Evolutionary conservation across 1,139 yeast species (phyloP).

Genomic region (Hansenula sp.): DNA sequence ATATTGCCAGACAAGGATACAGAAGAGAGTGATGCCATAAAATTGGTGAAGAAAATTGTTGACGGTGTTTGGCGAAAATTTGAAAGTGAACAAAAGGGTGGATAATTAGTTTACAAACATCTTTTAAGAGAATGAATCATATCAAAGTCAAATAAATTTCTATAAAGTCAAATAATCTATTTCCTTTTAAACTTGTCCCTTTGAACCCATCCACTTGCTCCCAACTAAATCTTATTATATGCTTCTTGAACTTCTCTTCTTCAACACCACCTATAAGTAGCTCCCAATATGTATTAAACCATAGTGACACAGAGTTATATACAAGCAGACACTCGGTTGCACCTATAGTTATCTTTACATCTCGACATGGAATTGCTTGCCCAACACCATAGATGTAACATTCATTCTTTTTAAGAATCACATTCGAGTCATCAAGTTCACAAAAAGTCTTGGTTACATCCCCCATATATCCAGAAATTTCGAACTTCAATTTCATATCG

Average conservation of each 20-base stretch:
- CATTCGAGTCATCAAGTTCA: too few relatives aligned
- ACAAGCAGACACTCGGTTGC: constrained; percentile 12
- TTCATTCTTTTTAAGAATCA: background rate
- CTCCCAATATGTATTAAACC: constrained; percentile 35
- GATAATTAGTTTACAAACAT: constrained; percentile 22
- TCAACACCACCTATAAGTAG: constrained; percentile 2
- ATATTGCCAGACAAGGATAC: constrained; percentile 15
- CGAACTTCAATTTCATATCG: background rate
- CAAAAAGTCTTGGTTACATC: too few relatives aligned
- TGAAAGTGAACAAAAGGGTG: constrained; percentile 55
- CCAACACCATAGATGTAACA: background rate
- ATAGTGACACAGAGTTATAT: constrained; percentile 23
- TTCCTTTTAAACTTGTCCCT: constrained; percentile 56
- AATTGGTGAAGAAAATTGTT: constrained; percentile 48
- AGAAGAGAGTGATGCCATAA: constrained; percentile 35
- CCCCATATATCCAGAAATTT: too few relatives aligned
- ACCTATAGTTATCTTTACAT: background rate
- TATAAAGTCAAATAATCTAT: constrained; percentile 40
- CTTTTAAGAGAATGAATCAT: background rate
- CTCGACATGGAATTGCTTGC: background rate
- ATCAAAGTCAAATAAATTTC: background rate
- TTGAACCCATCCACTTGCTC: constrained; percentile 64
- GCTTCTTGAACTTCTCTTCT: background rate
- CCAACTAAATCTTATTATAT: constrained; percentile 35
- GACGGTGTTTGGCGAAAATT: constrained; percentile 53